Base-by-base conservation (phyloP, 1,284 basidiomycete species). In the Marasmius oreades region DNA sequence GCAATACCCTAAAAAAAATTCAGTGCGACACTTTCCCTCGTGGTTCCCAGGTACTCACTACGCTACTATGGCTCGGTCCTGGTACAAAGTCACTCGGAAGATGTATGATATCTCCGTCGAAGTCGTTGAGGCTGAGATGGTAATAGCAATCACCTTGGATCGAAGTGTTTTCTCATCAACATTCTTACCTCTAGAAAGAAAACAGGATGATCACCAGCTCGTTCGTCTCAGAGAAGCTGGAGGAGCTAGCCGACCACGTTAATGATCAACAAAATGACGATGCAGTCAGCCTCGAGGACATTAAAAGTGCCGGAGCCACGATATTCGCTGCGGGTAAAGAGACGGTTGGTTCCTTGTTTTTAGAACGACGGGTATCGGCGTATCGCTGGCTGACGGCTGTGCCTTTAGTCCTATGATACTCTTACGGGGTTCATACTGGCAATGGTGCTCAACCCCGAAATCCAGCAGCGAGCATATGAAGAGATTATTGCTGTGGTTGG, bases 31-130 rank as follows among this genome's bases (percentile, higher is more conserved):
- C 45, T 59, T 64, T 11, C 66, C 65, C 6, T 63, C 63, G 1
- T 69, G 65, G 64, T 66, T 69, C 28, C 67, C 67, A n/a, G 65
- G 64, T 1, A 60, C 62, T 31, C 59, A 61, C 54, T 67, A 66
- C 44, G 64, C 63, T 11, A 51, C 44, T 14, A 47, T 55, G 44
- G 66, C 67, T 3, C 57, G 63, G 2, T 42, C 47, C 2, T 18
- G 23, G 2, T 28, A 39, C 2, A 16, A 18, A 10, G 47, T 33
- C 1, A 53, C 64, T 6, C 42, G 33, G 20, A 42, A 44, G 55
- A 43, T 60, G 20, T 52, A 55, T 46, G 51, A 56, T 16, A 44
- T 48, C 1, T 57, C 54, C 28, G 58, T 52, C 37, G 58, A 55
- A 28, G 51, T 57, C 5, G 56, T 63, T 14, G 24, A 51, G 44